Evolutionary conservation across 495 filamentous ascomycete genomes (phyloP).

Genomic region (Ascodesmis nigricans): DNA sequence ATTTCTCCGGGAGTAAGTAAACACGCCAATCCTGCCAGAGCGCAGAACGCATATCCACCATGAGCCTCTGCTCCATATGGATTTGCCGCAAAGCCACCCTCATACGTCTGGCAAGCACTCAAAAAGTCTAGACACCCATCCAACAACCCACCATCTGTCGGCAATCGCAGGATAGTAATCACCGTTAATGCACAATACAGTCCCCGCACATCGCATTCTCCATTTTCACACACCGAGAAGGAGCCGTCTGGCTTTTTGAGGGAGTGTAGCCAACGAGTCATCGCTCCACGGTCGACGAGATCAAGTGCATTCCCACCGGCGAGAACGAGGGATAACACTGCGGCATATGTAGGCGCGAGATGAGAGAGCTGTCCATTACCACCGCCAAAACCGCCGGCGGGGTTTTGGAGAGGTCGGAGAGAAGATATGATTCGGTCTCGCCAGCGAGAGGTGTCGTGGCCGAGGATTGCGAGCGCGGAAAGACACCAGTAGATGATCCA

Average conservation of each 20-base stretch:
- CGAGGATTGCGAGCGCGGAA: conserved; percentile 45
- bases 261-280: conserved; percentile 73
- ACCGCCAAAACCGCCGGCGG: conserved; percentile 71
- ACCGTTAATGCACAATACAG: conserved; percentile 75
- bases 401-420: conserved; percentile 58
- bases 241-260: conserved; percentile 71
- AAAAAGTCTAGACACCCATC: conserved; percentile 59
- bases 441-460: conserved; percentile 50
- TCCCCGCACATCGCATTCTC: conserved; percentile 85
- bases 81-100: conserved; percentile 70
- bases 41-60: conserved; percentile 92
- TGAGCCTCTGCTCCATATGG: conserved; percentile 68
- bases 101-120: conserved; percentile 69
- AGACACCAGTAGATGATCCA: conserved; percentile 92
- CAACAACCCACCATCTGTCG: conserved; percentile 35
- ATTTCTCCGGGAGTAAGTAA: conserved; percentile 56
- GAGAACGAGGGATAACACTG: conserved; percentile 51
- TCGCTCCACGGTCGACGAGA: conserved; percentile 53
- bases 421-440: conserved; percentile 46
- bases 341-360: conserved; percentile 68
- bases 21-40: conserved; percentile 64
- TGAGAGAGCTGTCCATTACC: conserved; percentile 81
- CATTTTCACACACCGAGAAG: conserved; percentile 56
- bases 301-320: conserved; percentile 51
- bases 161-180: conserved; percentile 61